Conservation (phyloP, 306 rosid genomes). For the Sindora glabra region DNA sequence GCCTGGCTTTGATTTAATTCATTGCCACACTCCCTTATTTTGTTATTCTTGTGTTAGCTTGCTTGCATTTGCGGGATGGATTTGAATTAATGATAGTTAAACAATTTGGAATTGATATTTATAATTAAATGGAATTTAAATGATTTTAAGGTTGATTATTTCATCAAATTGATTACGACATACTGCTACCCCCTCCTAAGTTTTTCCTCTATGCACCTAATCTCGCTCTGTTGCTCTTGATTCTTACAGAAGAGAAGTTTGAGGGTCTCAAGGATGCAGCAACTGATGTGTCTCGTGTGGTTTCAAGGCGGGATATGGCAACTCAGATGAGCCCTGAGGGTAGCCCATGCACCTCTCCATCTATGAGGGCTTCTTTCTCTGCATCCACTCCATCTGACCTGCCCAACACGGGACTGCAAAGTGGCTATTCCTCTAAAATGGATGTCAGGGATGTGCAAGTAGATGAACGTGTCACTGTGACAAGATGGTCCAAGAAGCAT, state of each 20-base stretch:
- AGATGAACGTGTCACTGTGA: conserved; percentile 87
- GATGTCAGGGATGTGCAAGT: conserved; percentile 93
- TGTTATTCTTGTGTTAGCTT: too few species aligned
- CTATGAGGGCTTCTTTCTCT: conserved; percentile 40
- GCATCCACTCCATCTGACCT: conserved; percentile 52
- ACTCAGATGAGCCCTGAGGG: conserved; percentile 98
- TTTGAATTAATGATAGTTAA: too few species aligned
- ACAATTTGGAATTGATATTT: too few species aligned
- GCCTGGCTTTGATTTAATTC: too few species aligned
- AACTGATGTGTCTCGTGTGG: conserved; percentile 51
- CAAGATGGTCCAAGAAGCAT: conserved; percentile 95
- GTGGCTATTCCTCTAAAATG: conserved; percentile 45
- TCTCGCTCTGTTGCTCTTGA: conserved; percentile 1
- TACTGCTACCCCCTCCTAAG: too few species aligned
- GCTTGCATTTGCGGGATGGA: too few species aligned
- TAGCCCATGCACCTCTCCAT: conserved; percentile 69
- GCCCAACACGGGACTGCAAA: conserved; percentile 46
- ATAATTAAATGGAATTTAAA: too few species aligned
- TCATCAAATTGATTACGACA: too few species aligned
- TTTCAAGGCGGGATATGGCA: conserved; percentile 96
- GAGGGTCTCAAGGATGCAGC: conserved; percentile 64
- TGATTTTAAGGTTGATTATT: too few species aligned
- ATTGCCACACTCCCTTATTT: too few species aligned
- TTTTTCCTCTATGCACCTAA: conserved; percentile 5
- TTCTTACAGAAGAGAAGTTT: conserved; percentile 50